A percentile compares a stretch with the other conserved stretches of the same genome.
Evolutionary conservation across 106 monocot species (phyloP).

Genomic region (Agapanthus africanus): DNA sequence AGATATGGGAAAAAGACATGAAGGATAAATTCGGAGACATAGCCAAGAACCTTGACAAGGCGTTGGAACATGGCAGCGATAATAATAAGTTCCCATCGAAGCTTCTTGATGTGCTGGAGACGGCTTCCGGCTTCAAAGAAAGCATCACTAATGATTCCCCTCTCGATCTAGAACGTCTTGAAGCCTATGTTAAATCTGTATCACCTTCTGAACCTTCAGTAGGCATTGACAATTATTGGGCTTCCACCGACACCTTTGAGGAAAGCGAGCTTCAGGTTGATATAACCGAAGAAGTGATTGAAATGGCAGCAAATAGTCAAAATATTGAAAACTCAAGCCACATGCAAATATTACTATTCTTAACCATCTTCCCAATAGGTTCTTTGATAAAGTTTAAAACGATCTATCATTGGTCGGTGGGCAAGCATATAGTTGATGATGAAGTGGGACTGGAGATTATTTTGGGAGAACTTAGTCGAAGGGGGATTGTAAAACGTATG

Average conservation of each 20-base stretch:
- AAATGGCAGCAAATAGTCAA: not conserved
- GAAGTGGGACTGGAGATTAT: too few relatives aligned
- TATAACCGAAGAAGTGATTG: not conserved
- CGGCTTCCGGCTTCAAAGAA: too few relatives aligned
- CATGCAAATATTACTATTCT: not conserved
- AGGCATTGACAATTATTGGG: not conserved
- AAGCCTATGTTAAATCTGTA: not conserved
- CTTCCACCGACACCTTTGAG: not conserved
- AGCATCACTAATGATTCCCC: not conserved
- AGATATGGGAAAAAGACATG: too few relatives aligned
- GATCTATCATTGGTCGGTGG: not conserved
- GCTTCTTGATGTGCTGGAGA: not conserved
- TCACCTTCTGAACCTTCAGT: not conserved
- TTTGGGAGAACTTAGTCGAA: too few relatives aligned
- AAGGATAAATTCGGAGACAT: too few relatives aligned
- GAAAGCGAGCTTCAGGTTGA: not conserved
- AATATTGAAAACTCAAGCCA: not conserved
- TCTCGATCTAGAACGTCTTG: not conserved
- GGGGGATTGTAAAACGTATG: not conserved
- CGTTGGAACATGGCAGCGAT: not conserved
- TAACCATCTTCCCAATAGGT: not conserved
- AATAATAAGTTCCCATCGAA: not conserved
- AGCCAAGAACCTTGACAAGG: too few relatives aligned
- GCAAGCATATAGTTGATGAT: too few relatives aligned
- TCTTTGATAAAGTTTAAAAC: not conserved